Evolutionary conservation across 2,329 filamentous ascomycete genomes (phyloP), one percentile per base, ranked within the genome.

Genomic region (Cytospora piceae): DNA sequence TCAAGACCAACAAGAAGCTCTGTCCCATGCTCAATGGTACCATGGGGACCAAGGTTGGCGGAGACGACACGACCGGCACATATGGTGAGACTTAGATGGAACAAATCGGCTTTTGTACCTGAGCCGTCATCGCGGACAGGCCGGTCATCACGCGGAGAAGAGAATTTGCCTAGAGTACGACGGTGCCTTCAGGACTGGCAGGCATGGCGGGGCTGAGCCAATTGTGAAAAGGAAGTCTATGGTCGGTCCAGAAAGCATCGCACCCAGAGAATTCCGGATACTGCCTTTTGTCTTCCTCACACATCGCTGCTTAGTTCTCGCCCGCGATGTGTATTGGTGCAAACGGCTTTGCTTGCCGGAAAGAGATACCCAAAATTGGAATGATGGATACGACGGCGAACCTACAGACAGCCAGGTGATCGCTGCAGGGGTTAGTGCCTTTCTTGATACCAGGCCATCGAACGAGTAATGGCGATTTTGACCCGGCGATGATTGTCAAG

Each of bases 1-100:
- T 99, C 83, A 97, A 97, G 80, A 98, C 94, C 57, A 98, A 98
- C 83, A 96, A 97, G 82, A 98, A 97, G 93, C 31, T 68, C 1
- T 68, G 67, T 20, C 67, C 67, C 3, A 60, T 68, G 65, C 67
- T 68, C 39, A 68, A 68, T 34, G 67, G 67, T 3, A 67, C 67
- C 49, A 68, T 68, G 64, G 58, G 61, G 15, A 61, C 39, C 42
- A 64, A 67, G 29, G 53, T 61, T 14, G 58, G 49, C 49, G 61
- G 61, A 2, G 60, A 67, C 31, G 67, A 68, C 22, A 61, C 56
- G 9, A 67, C 64, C 9, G 67, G 67, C 9, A 60, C 64, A 15
- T 68, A 67, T 34, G 67, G 67, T 37, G 67, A 68, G 52, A n/a
- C 61, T 22, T 67, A 54, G 52, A 20, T 31, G 17, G 15, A 22